Base-by-base conservation (phyloP, 2,329 filamentous ascomycete genomes). In the Akanthomyces uredinophilus region DNA sequence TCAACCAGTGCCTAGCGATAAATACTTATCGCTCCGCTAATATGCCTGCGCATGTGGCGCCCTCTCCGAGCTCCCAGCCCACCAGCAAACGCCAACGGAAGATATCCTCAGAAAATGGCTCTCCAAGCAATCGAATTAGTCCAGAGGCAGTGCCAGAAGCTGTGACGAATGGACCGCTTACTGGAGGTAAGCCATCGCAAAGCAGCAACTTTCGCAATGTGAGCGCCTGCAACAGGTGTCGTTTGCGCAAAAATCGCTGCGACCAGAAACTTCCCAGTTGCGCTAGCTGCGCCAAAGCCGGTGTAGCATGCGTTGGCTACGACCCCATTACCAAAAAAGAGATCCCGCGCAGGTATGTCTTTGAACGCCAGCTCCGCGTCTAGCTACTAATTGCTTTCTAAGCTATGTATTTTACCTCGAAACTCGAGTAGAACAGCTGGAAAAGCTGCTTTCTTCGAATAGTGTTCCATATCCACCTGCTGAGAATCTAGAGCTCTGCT, bases 331-430 rank as follows among this genome's bases (percentile, higher is more conserved):
- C 92, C 27, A 97, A 97, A 81, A 88, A 91, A 71, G 92, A 97
- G 77, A 96, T 98, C 63, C 94, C 94, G 55, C 85, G 93, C 75
- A 92, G 88, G 80, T 96, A 88, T 78, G 89, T 89, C 64, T 37
- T 10, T 11, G 14, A 22, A 11, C n/a, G 29, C 20, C 20, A 4
- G 5, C 35, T 24, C 24, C 14, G 27, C 44, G 14, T 22, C 14
- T n/a, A 43, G 10, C 24, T 14, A 22, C 49, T 60, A 27, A 60
- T 35, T 24, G 5, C 5, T 46, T 16, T 61, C 63, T 49, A 66
- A 91, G 89, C 74, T 98, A 98, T 79, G 92, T 98, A 54, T 96
- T 90, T 77, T 98, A 96, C 73, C 87, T 98, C 64, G 94, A 98
- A 75, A 91, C 89, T 32, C 84, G 94, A 63, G 86, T 97, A 60